A percentile compares a stretch with the other conserved stretches of the same genome.
Conservation (phyloP, 1,139 yeast species). For the Zhuliangozyma parablackwelliae region DNA sequence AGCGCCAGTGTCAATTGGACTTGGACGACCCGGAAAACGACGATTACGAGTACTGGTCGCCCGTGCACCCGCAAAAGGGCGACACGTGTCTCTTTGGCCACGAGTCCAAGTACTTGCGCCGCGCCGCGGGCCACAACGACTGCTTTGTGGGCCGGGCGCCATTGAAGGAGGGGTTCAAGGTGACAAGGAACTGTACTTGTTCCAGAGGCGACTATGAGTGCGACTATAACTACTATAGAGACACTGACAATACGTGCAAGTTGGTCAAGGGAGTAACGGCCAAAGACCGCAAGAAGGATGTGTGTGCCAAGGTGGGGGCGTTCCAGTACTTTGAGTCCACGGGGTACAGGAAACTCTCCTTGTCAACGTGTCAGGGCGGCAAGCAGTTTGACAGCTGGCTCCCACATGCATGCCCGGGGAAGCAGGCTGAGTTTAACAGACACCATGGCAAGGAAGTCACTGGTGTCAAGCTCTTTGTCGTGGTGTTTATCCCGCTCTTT, state of each 20-base stretch:
- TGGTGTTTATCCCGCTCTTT: slow-evolving; percentile 54
- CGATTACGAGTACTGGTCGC: slow-evolving; percentile 84
- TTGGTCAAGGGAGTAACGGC: slow-evolving; percentile 70
- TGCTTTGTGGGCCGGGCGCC: slow-evolving; percentile 85
- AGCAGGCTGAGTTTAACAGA: slow-evolving; percentile 57
- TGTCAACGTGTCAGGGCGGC: slow-evolving; percentile 45
- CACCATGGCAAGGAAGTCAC: slow-evolving; percentile 54
- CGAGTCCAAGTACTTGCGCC: slow-evolving; percentile 70
- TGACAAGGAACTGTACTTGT: slow-evolving; percentile 72
- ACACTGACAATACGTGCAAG: slow-evolving; percentile 80
- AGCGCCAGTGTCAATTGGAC: slow-evolving; percentile 68
- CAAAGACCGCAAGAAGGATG: slow-evolving; percentile 52
- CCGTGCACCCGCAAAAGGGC: slow-evolving; percentile 59
- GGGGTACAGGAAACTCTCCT: slow-evolving; percentile 43
- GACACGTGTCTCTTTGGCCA: slow-evolving; percentile 87
- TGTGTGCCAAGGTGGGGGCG: slow-evolving; percentile 54
- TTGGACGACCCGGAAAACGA: slow-evolving; percentile 52
- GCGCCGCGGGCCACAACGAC: slow-evolving; percentile 53
- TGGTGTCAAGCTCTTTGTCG: slow-evolving; percentile 50
- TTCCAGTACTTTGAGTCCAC: slow-evolving; percentile 52
- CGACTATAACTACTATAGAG: slow-evolving; percentile 76
- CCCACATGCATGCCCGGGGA: slow-evolving; percentile 87
- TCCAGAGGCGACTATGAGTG: slow-evolving; percentile 89
- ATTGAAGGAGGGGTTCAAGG: slow-evolving; percentile 54
- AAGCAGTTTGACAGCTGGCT: slow-evolving; percentile 55